Evolutionary conservation across 305 asterid genomes (phyloP), one percentile per base, ranked within the genome.

Genomic region (Solanum hybrid): DNA sequence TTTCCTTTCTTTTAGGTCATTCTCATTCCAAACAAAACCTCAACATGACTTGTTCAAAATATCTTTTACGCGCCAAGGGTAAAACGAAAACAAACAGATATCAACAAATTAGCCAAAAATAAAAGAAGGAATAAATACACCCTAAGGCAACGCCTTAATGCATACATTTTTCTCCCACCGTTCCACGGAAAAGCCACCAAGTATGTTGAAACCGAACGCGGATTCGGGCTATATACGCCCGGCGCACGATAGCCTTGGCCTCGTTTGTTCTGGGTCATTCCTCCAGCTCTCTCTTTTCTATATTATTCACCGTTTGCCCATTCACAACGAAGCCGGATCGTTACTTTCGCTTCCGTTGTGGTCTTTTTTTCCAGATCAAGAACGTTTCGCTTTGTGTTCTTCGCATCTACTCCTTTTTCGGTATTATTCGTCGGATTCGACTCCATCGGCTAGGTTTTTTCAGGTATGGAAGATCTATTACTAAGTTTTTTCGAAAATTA

Each of bases 181-280:
- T 27, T 60, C n/a, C 51, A 27, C 26, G 37, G 71, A 81, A 37
- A 81, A 40, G 22, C 86, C 37, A 81, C 34, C 86, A 40, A 81
- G 86, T 81, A 81, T 81, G 86, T 81, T 27, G 86, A 81, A 40
- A 72, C 69, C 78, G 73, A 32, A 87, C 66, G 88, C 87, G 78
- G 88, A 88, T 71, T 72, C 73, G 36, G 89, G 73, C 77, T 79
- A 89, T 85, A 89, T 90, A 24, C 90, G 89, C 80, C 88, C 66
- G 71, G 91, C 92, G 92, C 91, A 89, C 51, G 89, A 73, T 92
- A 92, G 92, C 77, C 66, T 40, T 89, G 60, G 40, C 92, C 90
- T 87, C 88, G 42, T 92, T 88, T 92, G 81, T 89, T 92, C 91
- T 89, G 89, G 91, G 73, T 81, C 91, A 87, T 90, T 92, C 92